Conservation (phyloP, 2,329 filamentous ascomycete genomes). For the Rhexocercosporidium sp. region DNA sequence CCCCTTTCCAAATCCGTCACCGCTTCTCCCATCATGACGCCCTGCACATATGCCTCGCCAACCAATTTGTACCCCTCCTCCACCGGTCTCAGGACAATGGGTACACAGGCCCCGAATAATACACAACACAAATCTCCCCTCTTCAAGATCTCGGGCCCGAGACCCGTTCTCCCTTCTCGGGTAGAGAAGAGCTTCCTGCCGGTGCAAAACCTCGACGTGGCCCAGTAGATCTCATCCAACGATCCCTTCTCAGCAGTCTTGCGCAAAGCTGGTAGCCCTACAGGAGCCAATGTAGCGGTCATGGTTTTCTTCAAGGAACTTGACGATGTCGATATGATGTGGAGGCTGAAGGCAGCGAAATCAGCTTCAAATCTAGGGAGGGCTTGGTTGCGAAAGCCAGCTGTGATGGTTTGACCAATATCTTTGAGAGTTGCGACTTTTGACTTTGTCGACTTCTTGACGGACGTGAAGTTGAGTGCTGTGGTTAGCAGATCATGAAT, state of each 20-base stretch:
- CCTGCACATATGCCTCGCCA: constrained; percentile 26
- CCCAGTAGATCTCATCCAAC: constrained; percentile 20
- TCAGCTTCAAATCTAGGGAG: not conserved
- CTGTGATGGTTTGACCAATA: constrained; percentile 15
- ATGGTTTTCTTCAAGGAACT: not conserved
- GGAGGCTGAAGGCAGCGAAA: constrained; percentile 17
- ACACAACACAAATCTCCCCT: constrained; percentile 17
- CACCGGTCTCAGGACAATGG: constrained; percentile 12
- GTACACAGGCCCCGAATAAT: constrained; percentile 16
- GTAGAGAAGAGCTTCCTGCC: constrained; percentile 16
- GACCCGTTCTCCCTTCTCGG: not conserved
- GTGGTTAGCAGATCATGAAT: constrained; percentile 1
- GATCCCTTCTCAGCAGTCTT: not conserved
- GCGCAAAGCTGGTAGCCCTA: not conserved
- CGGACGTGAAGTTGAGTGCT: not conserved
- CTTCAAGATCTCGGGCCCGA: not conserved
- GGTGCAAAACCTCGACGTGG: constrained; percentile 14
- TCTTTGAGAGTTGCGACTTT: not conserved
- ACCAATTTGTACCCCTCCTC: constrained; percentile 3
- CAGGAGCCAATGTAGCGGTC: not conserved
- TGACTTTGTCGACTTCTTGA: not conserved
- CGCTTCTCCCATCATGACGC: constrained; percentile 26
- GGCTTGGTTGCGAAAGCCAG: constrained; percentile 8
- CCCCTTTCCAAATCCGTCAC: not conserved
- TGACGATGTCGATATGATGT: constrained; percentile 1